Percentiles rank a stretch among this genome's conserved stretches.
Conservation (phyloP, 2,329 filamentous ascomycete species). For the Ceratocystis destructans region DNA sequence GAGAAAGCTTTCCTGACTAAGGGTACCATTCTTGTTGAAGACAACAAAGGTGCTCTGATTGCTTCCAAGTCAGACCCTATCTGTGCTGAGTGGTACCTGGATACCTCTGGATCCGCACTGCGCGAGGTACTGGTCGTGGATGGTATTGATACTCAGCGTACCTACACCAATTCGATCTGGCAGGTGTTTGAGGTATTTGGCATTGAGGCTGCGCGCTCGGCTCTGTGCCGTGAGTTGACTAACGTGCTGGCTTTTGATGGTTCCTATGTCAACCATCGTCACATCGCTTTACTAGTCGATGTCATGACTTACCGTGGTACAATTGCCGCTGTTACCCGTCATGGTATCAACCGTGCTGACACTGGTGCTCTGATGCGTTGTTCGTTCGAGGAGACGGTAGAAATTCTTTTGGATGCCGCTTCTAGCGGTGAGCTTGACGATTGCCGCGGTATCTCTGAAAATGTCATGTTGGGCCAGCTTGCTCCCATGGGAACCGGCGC, state of each 20-base stretch:
- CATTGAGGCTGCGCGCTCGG: constrained; percentile 83
- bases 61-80: constrained; percentile 58
- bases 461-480: constrained; percentile 94
- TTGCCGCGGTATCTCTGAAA: constrained; percentile 95
- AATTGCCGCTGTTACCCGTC: constrained; percentile 90
- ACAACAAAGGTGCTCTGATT: constrained; percentile 57
- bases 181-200: constrained; percentile 91
- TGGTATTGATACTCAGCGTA: constrained; percentile 73
- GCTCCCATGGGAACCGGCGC: constrained; percentile 95
- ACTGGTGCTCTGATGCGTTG: constrained; percentile 98
- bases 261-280: constrained; percentile 98
- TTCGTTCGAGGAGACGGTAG: constrained; percentile 98
- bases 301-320: constrained; percentile 94
- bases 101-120: constrained; percentile 82
- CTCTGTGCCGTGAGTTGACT: constrained; percentile 76
- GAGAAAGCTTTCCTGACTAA: constrained; percentile 88
- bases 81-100: constrained; percentile 89
- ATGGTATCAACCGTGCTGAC: constrained; percentile 96
- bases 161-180: constrained; percentile 90
- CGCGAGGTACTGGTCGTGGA: constrained; percentile 72
- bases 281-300: constrained; percentile 87
- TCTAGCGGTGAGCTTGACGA: constrained; percentile 92
- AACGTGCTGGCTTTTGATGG: constrained; percentile 94
- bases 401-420: constrained; percentile 91
- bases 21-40: constrained; percentile 53